Percentiles rank a stretch among this genome's conserved stretches.
Conservation (phyloP, 192 early-diverging fungal genomes). For the Coemansia sp. region DNA sequence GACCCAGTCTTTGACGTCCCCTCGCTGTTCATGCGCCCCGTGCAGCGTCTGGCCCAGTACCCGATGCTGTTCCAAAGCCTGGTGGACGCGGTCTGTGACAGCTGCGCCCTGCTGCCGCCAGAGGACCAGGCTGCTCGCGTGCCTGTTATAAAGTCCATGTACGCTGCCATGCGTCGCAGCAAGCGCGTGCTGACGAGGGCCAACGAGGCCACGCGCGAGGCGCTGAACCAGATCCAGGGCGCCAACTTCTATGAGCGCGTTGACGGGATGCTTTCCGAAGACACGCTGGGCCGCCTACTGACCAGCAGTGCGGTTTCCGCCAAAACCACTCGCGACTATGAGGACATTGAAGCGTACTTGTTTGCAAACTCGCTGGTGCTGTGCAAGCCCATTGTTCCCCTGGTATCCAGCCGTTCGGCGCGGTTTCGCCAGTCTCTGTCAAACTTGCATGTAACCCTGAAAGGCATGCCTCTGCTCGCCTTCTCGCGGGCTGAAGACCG, state of each 20-base stretch:
- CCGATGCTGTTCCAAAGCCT: constrained; percentile 44
- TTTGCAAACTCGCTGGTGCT: constrained; percentile 27
- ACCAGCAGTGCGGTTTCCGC: constrained; percentile 19
- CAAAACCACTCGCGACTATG: constrained; percentile 5
- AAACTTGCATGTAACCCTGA: constrained; percentile 27
- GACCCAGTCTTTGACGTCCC: constrained; percentile 31
- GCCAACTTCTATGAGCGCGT: constrained; percentile 33
- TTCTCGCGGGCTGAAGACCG: constrained; percentile 9
- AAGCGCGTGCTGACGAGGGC: constrained; percentile 35
- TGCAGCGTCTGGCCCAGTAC: constrained; percentile 50
- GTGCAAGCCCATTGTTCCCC: constrained; percentile 7
- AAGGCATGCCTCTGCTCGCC: background rate
- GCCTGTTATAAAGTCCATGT: constrained; percentile 18
- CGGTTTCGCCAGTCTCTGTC: constrained; percentile 44
- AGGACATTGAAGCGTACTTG: constrained; percentile 26
- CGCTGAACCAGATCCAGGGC: constrained; percentile 17
- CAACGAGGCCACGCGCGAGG: constrained; percentile 45
- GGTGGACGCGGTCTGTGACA: constrained; percentile 22
- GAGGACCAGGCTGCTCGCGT: constrained; percentile 9
- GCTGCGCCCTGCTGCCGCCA: background rate
- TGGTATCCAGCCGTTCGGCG: constrained; percentile 2
- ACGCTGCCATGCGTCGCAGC: constrained; percentile 32
- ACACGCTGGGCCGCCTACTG: constrained; percentile 15
- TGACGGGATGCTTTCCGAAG: background rate
- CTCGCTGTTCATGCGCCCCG: constrained; percentile 43